These are phyloP conservation scores for Venturia pyrina DNA, from an alignment of 2,329 filamentous ascomycete genomes.

Conservation along the genomic window DNA sequence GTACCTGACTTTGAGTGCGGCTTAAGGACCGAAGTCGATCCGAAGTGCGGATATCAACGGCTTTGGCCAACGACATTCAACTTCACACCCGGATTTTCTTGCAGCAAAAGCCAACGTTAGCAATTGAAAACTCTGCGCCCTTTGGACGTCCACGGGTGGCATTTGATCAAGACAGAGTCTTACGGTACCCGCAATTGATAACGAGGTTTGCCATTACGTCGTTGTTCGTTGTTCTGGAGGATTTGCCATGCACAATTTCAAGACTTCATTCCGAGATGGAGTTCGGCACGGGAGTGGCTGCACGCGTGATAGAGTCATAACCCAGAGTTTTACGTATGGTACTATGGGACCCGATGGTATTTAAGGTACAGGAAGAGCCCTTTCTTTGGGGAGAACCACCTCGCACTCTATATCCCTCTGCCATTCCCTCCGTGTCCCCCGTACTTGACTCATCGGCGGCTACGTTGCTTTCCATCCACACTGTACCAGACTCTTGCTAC, in stretches of 20 bases:
- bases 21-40: not conserved
- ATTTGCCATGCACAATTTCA: not conserved
- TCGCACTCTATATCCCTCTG: not conserved
- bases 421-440: not conserved
- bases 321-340: slow-evolving; percentile 2
- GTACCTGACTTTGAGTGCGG: not conserved
- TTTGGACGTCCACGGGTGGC: not conserved
- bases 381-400: not conserved
- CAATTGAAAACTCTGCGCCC: not conserved
- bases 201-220: not conserved
- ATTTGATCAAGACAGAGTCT: not conserved
- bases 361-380: not conserved
- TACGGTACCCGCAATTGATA: not conserved
- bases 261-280: not conserved
- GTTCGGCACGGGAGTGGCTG: not conserved
- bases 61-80: not conserved
- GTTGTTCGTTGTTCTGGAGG: not conserved
- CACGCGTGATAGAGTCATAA: slow-evolving; percentile 2
- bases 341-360: not conserved
- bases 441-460: not conserved
- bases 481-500: not conserved
- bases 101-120: not conserved
- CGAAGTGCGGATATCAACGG: not conserved
- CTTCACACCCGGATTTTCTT: not conserved
- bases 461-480: not conserved